Percentiles rank a stretch among this genome's conserved stretches.
These are phyloP conservation scores for Cinchona pubescens DNA, from an alignment of 257 asterid species.

Conservation along the genomic window DNA sequence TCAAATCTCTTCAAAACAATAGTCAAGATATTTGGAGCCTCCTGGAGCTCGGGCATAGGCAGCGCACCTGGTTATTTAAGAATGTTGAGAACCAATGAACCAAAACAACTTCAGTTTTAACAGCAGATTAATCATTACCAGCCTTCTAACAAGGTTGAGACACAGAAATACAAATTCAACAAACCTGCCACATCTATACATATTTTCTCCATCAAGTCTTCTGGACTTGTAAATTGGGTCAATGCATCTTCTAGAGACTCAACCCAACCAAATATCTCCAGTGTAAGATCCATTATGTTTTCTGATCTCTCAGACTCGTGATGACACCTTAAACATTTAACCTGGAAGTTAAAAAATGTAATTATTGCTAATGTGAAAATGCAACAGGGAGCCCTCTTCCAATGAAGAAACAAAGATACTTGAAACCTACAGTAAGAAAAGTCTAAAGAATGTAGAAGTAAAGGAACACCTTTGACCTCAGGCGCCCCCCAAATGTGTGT, in stretches of 20 bases:
- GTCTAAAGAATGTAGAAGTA: neutral
- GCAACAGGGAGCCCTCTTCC: slow-evolving; percentile 6
- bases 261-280: slow-evolving; percentile 82
- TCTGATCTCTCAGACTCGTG: slow-evolving; percentile 73
- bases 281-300: slow-evolving; percentile 79
- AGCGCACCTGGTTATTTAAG: slow-evolving; percentile 51
- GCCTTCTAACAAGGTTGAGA: neutral
- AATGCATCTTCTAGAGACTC: slow-evolving; percentile 79
- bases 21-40: slow-evolving; percentile 84
- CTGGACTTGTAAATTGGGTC: slow-evolving; percentile 75
- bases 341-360: slow-evolving; percentile 40
- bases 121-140: neutral
- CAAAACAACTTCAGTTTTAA: neutral
- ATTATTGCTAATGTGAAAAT: neutral
- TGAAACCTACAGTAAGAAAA: slow-evolving; percentile 3
- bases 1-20: slow-evolving; percentile 88
- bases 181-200: slow-evolving; percentile 80
- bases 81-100: slow-evolving; percentile 19
- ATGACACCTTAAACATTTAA: slow-evolving; percentile 69
- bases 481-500: slow-evolving; percentile 76
- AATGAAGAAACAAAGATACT: neutral
- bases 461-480: slow-evolving; percentile 67
- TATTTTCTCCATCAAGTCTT: slow-evolving; percentile 91
- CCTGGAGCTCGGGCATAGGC: slow-evolving; percentile 69
- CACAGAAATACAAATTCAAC: slow-evolving; percentile 10